A percentile compares a stretch with the other conserved stretches of the same genome.
Conservation (phyloP, 73 alveolate genomes). For the Tetrahymena elliotti region DNA sequence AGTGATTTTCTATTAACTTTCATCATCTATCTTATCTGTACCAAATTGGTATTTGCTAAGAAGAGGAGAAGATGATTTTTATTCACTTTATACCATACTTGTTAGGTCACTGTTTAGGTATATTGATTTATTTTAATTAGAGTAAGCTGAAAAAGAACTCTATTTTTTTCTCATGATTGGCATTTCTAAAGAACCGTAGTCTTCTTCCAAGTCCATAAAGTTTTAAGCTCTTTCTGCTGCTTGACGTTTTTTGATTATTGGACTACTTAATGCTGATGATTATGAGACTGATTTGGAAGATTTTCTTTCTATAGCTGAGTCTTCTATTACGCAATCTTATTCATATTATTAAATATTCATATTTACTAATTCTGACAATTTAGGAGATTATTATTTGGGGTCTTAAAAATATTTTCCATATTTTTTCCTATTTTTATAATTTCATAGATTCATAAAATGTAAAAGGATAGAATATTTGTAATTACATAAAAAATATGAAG, state of each 20-base stretch:
- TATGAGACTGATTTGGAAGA: background rate
- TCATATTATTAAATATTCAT: background rate
- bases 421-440: background rate
- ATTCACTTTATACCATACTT: background rate
- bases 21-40: background rate
- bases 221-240: background rate
- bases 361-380: background rate
- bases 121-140: background rate
- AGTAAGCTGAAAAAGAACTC: background rate
- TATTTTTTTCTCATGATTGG: background rate
- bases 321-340: background rate
- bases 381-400: background rate
- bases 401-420: background rate
- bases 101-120: background rate
- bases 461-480: background rate
- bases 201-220: background rate
- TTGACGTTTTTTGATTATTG: background rate
- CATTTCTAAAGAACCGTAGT: background rate
- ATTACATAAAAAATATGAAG: background rate
- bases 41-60: background rate
- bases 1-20: background rate
- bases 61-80: background rate
- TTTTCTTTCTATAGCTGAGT: background rate
- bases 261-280: background rate
- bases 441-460: background rate